phyloP scores from a whole-genome alignment of 2,329 filamentous ascomycete genomes.

The Penicillium sclerotiorum region DNA sequence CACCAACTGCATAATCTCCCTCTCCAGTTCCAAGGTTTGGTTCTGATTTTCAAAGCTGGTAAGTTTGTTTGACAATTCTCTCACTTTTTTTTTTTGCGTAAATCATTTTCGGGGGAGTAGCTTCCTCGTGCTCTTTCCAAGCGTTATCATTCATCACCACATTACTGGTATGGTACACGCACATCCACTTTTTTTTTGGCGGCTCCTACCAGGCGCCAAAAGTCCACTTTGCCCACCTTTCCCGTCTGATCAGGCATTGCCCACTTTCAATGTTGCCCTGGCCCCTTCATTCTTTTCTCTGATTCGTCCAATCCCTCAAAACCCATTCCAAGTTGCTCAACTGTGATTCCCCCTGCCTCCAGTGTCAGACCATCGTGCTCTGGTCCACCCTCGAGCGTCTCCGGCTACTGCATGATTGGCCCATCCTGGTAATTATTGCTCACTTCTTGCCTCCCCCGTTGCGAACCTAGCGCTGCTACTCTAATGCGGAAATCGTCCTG shows the following conservation, averaged over 20 bases:
- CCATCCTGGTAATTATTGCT: conserved; percentile 25
- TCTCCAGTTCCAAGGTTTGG: no score
- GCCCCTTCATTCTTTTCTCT: conserved; percentile 7
- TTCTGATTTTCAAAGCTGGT: no score
- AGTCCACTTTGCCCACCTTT: conserved; percentile 20
- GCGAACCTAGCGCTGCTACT: conserved; percentile 17
- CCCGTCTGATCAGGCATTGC: conserved; percentile 23
- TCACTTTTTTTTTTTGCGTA: no score
- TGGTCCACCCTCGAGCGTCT: conserved; percentile 28
- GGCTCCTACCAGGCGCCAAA: conserved; percentile 2
- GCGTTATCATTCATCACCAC: no score
- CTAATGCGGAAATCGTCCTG: conserved; percentile 2
- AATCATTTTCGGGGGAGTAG: no score
- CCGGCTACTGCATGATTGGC: conserved; percentile 35
- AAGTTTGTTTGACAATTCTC: no score
- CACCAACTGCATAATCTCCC: no score
- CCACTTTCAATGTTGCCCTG: conserved; percentile 21
- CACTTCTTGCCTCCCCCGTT: conserved; percentile 12
- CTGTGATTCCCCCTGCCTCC: conserved; percentile 19
- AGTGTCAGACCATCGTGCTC: conserved; percentile 35
- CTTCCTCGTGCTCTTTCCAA: no score
- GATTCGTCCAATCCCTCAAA: conserved; percentile 21
- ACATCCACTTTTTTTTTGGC: conserved; percentile 8
- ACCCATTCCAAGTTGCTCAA: conserved; percentile 15
- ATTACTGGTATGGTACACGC: conserved; percentile 7